A percentile compares a stretch with the other conserved stretches of the same genome.
These are phyloP conservation scores for Samsoniella hepiali DNA, from an alignment of 2,329 filamentous ascomycete species.

Conservation along the genomic window DNA sequence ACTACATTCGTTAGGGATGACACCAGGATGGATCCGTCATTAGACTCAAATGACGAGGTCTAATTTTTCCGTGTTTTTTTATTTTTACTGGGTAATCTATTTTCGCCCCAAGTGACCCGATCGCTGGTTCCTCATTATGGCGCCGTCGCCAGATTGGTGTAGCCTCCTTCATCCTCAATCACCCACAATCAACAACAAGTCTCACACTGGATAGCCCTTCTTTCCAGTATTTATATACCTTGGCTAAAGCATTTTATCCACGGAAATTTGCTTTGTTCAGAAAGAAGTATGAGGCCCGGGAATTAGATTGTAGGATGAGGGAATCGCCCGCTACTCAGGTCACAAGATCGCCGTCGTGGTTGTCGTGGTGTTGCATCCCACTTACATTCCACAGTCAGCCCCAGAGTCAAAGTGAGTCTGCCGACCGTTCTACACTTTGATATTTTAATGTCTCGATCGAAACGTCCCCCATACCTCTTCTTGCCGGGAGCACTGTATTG, in stretches of 20 bases:
- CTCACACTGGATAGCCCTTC: background rate
- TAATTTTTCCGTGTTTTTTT: conserved; percentile 3
- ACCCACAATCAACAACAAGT: background rate
- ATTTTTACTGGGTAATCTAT: background rate
- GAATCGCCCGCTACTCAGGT: conserved; percentile 2
- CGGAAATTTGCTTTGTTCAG: background rate
- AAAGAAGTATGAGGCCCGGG: background rate
- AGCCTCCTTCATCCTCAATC: conserved; percentile 1
- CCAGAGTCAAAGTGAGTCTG: conserved; percentile 5
- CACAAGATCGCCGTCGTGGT: conserved; percentile 13
- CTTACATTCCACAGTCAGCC: conserved; percentile 18
- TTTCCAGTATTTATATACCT: conserved; percentile 1
- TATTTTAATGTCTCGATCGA: background rate
- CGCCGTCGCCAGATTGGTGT: conserved; percentile 15
- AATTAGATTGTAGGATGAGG: conserved; percentile 14
- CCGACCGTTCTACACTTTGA: background rate
- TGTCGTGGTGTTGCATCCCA: conserved; percentile 19
- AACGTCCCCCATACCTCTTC: background rate
- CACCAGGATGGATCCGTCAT: conserved; percentile 18
- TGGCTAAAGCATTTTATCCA: background rate
- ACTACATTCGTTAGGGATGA: conserved; percentile 7
- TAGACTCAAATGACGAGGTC: conserved; percentile 17
- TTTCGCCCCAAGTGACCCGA: conserved; percentile 12
- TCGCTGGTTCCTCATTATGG: conserved; percentile 17
- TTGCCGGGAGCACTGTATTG: background rate